phyloP scores from a whole-genome alignment of 169 alveolate species.

The Eimeria maxima region DNA sequence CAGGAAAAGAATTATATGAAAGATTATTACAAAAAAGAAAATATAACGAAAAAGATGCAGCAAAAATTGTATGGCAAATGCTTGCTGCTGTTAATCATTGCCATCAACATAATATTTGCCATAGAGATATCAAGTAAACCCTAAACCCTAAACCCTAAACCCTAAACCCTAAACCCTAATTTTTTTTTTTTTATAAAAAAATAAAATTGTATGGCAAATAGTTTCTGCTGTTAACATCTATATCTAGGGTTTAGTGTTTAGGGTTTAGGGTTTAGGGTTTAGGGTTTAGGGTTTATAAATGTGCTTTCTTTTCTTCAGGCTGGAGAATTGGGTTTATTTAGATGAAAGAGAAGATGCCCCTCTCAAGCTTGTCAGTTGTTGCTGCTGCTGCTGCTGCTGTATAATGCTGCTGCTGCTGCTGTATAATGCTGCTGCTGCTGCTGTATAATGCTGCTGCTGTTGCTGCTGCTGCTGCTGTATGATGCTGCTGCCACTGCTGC shows the following conservation, averaged over 20 bases:
- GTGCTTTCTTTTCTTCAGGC: too few relatives aligned
- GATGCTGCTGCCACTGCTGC: neutral
- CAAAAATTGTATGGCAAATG: slow-evolving; percentile 81
- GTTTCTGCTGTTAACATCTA: too few relatives aligned
- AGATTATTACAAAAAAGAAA: slow-evolving; percentile 85
- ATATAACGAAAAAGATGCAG: slow-evolving; percentile 83
- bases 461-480: slow-evolving; percentile 8
- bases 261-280: too few relatives aligned
- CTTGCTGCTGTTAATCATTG: slow-evolving; percentile 84
- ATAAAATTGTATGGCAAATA: too few relatives aligned
- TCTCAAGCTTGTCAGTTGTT: slow-evolving; percentile 71
- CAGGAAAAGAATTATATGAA: slow-evolving; percentile 91
- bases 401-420: too few relatives aligned
- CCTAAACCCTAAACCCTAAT: slow-evolving; percentile 12
- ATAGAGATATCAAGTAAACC: slow-evolving; percentile 70
- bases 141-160: slow-evolving; percentile 30
- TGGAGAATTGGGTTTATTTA: slow-evolving; percentile 86
- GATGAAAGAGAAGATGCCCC: slow-evolving; percentile 82
- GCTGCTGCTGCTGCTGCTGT: too few relatives aligned
- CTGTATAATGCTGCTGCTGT: neutral
- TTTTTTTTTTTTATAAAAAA: too few relatives aligned
- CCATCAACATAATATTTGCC: slow-evolving; percentile 84
- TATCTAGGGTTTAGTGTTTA: too few relatives aligned
- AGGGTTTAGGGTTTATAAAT: too few relatives aligned
- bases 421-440: neutral